A percentile compares a stretch with the other conserved stretches of the same genome.
phyloP scores from a whole-genome alignment of 805 yeast species.

The Scheffersomyces ergatensis region DNA sequence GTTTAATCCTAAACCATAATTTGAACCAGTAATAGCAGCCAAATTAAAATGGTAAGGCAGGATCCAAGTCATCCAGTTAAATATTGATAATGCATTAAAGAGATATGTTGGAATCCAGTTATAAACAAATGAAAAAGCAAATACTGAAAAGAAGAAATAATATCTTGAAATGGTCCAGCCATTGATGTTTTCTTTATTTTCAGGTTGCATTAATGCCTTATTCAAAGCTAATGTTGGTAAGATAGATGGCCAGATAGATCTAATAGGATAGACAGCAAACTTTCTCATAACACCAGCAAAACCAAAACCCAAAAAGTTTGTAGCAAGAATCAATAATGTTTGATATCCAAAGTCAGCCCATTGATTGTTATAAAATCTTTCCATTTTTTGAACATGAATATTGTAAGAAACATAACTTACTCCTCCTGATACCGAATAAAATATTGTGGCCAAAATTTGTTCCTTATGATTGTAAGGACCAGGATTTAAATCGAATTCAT shows the following conservation, averaged over 20 bases:
- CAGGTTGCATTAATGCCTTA: conserved; percentile 25
- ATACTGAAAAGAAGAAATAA: conserved; percentile 17
- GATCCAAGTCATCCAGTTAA: conserved; percentile 63
- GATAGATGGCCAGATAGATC: conserved; percentile 25
- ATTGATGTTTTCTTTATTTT: conserved; percentile 23
- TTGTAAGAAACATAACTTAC: conserved; percentile 30
- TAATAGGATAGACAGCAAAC: conserved; percentile 25
- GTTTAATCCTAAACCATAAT: conserved; percentile 49
- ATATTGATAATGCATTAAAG: conserved; percentile 39
- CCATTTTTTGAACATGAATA: conserved; percentile 21
- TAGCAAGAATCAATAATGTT: conserved; percentile 20
- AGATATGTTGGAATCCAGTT: conserved; percentile 48
- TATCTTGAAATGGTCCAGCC: conserved; percentile 30
- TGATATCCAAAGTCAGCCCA: conserved; percentile 31
- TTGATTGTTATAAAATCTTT: conserved; percentile 16
- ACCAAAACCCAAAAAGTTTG: conserved; percentile 28
- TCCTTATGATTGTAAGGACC: conserved; percentile 69
- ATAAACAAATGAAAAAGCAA: conserved; percentile 35
- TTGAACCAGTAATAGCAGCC: conserved; percentile 49
- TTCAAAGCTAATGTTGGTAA: conserved; percentile 30
- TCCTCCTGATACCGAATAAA: conserved; percentile 13
- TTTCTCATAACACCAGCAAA: conserved; percentile 29
- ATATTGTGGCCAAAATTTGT: conserved; percentile 45
- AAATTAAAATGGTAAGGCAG: conserved; percentile 48
- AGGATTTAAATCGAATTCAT: conserved; percentile 50